Conservation (phyloP, 2,329 filamentous ascomycete species). For the Microcyclosporella mali region DNA sequence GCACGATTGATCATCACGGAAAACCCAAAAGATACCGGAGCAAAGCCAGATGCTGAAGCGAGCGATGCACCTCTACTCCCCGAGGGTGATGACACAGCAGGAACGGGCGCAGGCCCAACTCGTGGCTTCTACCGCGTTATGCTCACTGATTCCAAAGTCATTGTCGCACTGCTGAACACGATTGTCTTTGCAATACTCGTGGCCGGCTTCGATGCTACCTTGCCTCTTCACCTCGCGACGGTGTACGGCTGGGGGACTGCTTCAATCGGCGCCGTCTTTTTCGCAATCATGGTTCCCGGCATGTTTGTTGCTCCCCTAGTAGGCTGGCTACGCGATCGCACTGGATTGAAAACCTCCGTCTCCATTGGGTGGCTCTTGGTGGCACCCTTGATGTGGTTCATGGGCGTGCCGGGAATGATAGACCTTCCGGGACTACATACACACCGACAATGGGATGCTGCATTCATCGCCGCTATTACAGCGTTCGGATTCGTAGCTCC, state of each 20-base stretch:
- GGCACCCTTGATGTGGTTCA: slow-evolving; percentile 15
- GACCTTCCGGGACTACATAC: slow-evolving; percentile 11
- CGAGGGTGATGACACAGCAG: neutral
- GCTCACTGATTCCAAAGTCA: slow-evolving; percentile 2
- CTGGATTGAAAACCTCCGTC: slow-evolving; percentile 14
- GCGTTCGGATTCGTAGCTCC: slow-evolving; percentile 9
- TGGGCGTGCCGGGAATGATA: slow-evolving; percentile 13
- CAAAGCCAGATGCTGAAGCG: neutral
- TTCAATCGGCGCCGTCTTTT: slow-evolving; percentile 14
- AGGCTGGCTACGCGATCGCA: slow-evolving; percentile 15
- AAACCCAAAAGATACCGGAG: neutral
- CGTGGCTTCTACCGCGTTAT: slow-evolving; percentile 13
- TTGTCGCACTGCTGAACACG: slow-evolving; percentile 14
- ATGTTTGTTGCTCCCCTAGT: slow-evolving; percentile 14
- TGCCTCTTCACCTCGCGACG: slow-evolving; percentile 14
- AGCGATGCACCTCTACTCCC: neutral
- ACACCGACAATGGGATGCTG: slow-evolving; percentile 6
- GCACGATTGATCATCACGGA: slow-evolving; percentile 15
- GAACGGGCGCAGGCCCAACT: neutral
- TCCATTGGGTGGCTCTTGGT: slow-evolving; percentile 13
- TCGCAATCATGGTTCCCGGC: slow-evolving; percentile 14
- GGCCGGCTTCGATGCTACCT: slow-evolving; percentile 14
- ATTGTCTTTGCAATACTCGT: slow-evolving; percentile 11
- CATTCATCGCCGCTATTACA: slow-evolving; percentile 14
- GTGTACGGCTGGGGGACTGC: slow-evolving; percentile 15